Evolutionary conservation across 2,329 filamentous ascomycete species (phyloP).

Genomic region (Cytospora schulzeri): DNA sequence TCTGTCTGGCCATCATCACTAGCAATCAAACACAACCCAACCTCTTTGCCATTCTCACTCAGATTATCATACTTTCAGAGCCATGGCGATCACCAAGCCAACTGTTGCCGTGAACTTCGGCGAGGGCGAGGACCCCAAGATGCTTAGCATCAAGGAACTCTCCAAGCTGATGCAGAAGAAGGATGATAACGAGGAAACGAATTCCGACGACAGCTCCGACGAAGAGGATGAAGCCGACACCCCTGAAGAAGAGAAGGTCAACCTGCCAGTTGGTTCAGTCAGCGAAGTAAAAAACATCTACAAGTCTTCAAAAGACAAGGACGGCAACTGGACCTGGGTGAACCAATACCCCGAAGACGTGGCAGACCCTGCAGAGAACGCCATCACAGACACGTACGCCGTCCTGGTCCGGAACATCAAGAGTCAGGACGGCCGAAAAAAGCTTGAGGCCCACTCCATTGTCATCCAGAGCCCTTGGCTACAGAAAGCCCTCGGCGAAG

Average conservation of each 20-base stretch:
- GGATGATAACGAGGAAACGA: background rate
- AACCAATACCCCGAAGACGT: conserved; percentile 57
- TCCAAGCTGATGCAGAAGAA: conserved; percentile 10
- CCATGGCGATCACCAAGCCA: conserved; percentile 20
- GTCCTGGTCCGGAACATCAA: conserved; percentile 61
- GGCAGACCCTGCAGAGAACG: conserved; percentile 60
- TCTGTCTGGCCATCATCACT: background rate
- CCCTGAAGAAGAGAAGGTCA: conserved; percentile 11
- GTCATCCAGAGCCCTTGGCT: conserved; percentile 65
- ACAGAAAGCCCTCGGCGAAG: conserved; percentile 54
- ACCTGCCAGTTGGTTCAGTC: conserved; percentile 39
- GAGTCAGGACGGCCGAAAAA: conserved; percentile 60
- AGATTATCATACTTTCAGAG: no score
- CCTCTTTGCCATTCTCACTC: background rate
- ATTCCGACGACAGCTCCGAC: conserved; percentile 7
- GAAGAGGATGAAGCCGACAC: background rate
- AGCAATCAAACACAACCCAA: background rate
- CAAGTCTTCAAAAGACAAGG: conserved; percentile 46
- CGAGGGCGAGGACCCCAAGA: conserved; percentile 2
- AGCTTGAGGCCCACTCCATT: conserved; percentile 62
- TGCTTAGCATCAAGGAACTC: conserved; percentile 15
- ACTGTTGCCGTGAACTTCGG: conserved; percentile 15
- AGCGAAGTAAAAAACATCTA: conserved; percentile 47
- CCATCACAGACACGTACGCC: conserved; percentile 63
- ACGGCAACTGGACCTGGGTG: conserved; percentile 57